Percentiles rank a stretch among this genome's conserved stretches.
Evolutionary conservation across 768 basidiomycete species (phyloP).

Genomic region (Boletellus emodensis): DNA sequence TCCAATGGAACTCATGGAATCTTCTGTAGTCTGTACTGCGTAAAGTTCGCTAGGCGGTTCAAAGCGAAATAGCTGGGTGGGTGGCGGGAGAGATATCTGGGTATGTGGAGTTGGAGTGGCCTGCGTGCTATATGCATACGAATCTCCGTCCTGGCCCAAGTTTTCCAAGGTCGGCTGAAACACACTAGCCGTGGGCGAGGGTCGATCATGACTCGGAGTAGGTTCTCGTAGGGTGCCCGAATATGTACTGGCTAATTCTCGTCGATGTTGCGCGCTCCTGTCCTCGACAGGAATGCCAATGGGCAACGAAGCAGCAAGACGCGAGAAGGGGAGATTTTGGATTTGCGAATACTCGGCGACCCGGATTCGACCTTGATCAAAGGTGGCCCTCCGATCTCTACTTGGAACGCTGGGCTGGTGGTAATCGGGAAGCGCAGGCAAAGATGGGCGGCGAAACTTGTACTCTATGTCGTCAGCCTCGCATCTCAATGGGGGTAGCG

Average conservation of each 20-base stretch:
- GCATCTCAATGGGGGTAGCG: conserved; percentile 27
- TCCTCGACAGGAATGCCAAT: conserved; percentile 6
- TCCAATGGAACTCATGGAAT: conserved; percentile 16
- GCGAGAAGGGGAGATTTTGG: conserved; percentile 1
- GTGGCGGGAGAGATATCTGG: conserved; percentile 32
- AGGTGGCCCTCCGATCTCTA: conserved; percentile 13
- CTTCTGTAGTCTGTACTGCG: conserved; percentile 26
- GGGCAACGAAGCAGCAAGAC: neutral
- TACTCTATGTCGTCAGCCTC: conserved; percentile 26
- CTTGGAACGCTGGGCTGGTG: conserved; percentile 4
- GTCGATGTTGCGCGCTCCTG: conserved; percentile 12
- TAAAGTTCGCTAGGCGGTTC: conserved; percentile 29
- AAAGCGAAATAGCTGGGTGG: conserved; percentile 27
- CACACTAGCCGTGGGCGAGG: conserved; percentile 15
- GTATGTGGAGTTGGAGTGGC: conserved; percentile 3
- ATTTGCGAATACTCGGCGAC: conserved; percentile 9
- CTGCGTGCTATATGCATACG: conserved; percentile 10
- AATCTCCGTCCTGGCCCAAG: conserved; percentile 5
- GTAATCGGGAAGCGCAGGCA: conserved; percentile 15
- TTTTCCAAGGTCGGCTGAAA: conserved; percentile 9
- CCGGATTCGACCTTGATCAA: conserved; percentile 15
- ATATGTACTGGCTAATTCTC: conserved; percentile 15
- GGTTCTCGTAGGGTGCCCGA: conserved; percentile 17
- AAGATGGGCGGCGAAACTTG: conserved; percentile 32
- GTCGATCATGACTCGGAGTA: conserved; percentile 15